Conservation (phyloP, 345 rosid genomes). For the Nasturtium officinale region DNA sequence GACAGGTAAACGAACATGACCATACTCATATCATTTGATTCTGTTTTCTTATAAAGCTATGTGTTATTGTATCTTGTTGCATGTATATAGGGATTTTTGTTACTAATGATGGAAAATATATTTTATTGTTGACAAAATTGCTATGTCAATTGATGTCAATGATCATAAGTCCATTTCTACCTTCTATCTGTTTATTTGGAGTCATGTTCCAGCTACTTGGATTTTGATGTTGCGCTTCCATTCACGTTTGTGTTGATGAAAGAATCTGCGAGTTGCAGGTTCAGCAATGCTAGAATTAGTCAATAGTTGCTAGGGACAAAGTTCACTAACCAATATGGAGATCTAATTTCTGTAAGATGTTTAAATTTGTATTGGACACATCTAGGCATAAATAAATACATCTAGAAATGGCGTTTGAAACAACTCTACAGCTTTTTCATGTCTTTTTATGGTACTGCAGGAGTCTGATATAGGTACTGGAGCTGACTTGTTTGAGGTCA, state of each 20-base stretch:
- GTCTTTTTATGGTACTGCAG: too few species aligned
- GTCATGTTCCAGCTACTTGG: neutral
- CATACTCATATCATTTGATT: too few species aligned
- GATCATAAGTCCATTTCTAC: conserved; percentile 60
- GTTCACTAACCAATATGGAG: conserved; percentile 87
- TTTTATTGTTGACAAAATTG: conserved; percentile 86
- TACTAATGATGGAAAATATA: conserved; percentile 90
- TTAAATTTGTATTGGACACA: too few species aligned
- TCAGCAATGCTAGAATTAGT: conserved; percentile 65
- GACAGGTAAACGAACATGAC: too few species aligned
- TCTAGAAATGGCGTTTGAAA: neutral
- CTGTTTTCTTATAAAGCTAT: too few species aligned
- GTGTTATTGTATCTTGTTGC: neutral
- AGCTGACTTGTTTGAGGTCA: conserved; percentile 93
- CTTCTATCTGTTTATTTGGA: neutral
- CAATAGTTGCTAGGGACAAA: conserved; percentile 89
- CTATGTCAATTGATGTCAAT: conserved; percentile 71
- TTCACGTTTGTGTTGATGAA: neutral
- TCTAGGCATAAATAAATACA: neutral
- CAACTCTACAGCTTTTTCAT: too few species aligned
- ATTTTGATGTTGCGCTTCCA: neutral
- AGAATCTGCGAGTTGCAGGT: conserved; percentile 19
- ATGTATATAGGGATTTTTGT: conserved; percentile 72
- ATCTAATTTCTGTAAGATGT: conserved; percentile 81
- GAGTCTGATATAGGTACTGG: conserved; percentile 97